Evolutionary conservation across 768 basidiomycete species (phyloP), one percentile per base, ranked within the genome.

Genomic region (Pulveroboletus sp.): DNA sequence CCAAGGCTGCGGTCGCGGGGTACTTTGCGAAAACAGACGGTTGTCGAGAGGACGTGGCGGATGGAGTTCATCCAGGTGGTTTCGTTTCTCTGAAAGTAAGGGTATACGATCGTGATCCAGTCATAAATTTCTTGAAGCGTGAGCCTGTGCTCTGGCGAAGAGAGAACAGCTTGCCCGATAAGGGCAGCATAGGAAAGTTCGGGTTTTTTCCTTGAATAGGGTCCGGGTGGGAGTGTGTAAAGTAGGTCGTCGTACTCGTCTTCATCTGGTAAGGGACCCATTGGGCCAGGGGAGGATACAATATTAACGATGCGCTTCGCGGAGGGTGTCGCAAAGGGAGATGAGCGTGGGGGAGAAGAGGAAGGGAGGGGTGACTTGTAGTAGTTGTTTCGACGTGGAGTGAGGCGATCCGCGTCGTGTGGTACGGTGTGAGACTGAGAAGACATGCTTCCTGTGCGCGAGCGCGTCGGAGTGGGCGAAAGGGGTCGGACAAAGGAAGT

Each of bases 11-110:
- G 80, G 50, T 90, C 85, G 19, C 93, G 75, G 3, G 83, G 80
- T 0, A 87, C 81, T 58, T 95, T 97, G 53, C 91, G 82, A 68
- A 97, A 97, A 59, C 87, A 87, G 32, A 87, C 81, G 37, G 94
- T 95, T 4, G 94, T 91, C 55, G 90, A 93, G 21, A 98, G 77
- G 40, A 94, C 94, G 68, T 98, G 94, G n/a, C 95, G 81, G 51
- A 98, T 92, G 47, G 92, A 94, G 68, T 97, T 97, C 83, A 94
- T 94, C 95, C 95, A 98, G 6, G 93, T 95, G 4, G 87, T 81
- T 60, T 97, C 94, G 19, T 87, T 87, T 49, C 89, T 86, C 68
- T 92, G 91, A 72, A 91, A 99, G 63, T 85, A 84, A 7, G 97
- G 94, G 69, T 93, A 94, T 9, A 90, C 90, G 35, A 87, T 89